Percentiles rank a stretch among this genome's conserved stretches.
Conservation (phyloP, 2,329 filamentous ascomycete species). For the Pseudogymnoascus verrucosus region DNA sequence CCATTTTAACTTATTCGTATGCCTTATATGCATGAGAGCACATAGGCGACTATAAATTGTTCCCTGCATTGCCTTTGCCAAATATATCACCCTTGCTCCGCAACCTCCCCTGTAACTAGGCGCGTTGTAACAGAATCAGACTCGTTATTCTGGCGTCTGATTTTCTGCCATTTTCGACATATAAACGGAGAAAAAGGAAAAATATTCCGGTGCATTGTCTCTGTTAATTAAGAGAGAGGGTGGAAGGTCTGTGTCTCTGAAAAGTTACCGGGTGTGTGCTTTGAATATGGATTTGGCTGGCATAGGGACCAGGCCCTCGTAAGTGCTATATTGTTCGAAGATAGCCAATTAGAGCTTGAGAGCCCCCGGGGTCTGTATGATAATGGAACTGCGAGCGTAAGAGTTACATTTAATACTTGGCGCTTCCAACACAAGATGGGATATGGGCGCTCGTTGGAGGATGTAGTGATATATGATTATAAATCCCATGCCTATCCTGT, state of each 20-base stretch:
- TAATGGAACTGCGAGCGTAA: background rate
- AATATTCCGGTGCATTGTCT: background rate
- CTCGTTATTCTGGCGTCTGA: background rate
- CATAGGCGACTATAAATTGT: background rate
- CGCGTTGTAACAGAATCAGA: background rate
- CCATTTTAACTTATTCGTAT: background rate
- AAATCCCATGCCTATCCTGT: background rate
- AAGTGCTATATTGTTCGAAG: background rate
- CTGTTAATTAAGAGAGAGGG: background rate
- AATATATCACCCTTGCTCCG: background rate
- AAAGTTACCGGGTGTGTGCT: background rate
- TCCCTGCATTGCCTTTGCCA: background rate
- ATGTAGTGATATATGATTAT: background rate
- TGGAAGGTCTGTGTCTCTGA: background rate
- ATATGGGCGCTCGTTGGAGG: too few relatives aligned
- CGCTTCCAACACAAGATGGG: too few relatives aligned
- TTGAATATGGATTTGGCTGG: background rate
- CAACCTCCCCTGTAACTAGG: background rate
- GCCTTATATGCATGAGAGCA: background rate
- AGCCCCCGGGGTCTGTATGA: background rate
- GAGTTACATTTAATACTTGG: background rate
- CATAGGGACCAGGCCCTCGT: background rate
- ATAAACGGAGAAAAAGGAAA: background rate
- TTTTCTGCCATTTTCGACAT: background rate
- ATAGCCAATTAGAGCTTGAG: background rate